These are phyloP conservation scores for Xylaria polymorpha DNA, from an alignment of 2,329 filamentous ascomycete species.

Conservation along the genomic window DNA sequence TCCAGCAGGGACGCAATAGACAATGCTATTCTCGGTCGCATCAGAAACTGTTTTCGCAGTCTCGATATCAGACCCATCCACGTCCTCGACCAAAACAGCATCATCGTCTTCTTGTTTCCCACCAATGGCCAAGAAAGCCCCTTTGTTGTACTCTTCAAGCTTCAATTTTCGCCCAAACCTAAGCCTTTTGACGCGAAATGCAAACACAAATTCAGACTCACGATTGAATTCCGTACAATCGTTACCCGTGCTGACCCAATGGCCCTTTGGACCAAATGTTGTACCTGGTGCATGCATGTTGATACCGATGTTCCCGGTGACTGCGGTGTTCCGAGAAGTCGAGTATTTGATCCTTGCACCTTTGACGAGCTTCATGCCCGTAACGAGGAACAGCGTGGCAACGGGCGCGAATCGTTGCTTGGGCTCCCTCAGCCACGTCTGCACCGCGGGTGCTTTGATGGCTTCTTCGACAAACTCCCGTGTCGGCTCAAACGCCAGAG, in stretches of 20 bases:
- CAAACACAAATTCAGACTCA: constrained; percentile 20
- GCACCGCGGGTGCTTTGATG: constrained; percentile 17
- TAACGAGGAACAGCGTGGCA: constrained; percentile 10
- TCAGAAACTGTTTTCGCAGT: constrained; percentile 6
- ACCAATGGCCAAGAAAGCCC: constrained; percentile 2
- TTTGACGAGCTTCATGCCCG: constrained; percentile 25
- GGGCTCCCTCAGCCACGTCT: constrained; percentile 17
- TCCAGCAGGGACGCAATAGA: constrained; percentile 14
- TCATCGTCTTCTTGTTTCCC: constrained; percentile 6
- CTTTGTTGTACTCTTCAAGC: constrained; percentile 18
- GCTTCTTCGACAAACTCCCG: constrained; percentile 7
- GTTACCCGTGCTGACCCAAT: constrained; percentile 6
- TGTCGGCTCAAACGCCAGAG: constrained; percentile 12
- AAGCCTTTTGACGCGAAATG: constrained; percentile 22
- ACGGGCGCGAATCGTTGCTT: constrained; percentile 2
- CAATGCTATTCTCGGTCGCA: constrained; percentile 13
- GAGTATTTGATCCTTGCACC: constrained; percentile 16
- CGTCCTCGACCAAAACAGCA: constrained; percentile 15
- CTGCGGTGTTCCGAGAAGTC: neutral
- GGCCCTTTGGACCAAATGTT: constrained; percentile 8
- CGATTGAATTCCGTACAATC: constrained; percentile 5
- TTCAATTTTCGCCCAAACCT: constrained; percentile 16
- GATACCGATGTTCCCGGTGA: constrained; percentile 1
- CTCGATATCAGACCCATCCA: constrained; percentile 18
- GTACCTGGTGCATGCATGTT: neutral